Conservation (phyloP, 106 monocot genomes). For the Dactylorhiza incarnata region DNA sequence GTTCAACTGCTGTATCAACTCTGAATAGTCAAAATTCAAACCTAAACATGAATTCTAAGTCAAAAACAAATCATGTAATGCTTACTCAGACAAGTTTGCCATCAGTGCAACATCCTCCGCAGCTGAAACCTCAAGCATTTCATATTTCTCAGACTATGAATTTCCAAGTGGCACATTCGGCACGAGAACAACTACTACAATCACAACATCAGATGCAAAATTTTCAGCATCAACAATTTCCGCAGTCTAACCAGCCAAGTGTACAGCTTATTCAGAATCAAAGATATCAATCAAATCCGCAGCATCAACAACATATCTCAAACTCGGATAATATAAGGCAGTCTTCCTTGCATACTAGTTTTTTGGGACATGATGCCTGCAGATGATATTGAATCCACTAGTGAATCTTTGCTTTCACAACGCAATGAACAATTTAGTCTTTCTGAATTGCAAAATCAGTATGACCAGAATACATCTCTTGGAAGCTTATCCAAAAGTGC, state of each 20-base stretch:
- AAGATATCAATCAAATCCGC: constrained; percentile 20
- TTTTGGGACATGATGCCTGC: constrained; percentile 33
- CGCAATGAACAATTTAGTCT: constrained; percentile 35
- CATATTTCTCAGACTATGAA: constrained; percentile 67
- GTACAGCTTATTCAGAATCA: constrained; percentile 34
- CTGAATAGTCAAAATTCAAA: constrained; percentile 40
- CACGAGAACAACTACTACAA: constrained; percentile 34
- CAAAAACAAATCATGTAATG: constrained; percentile 27
- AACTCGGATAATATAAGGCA: constrained; percentile 30
- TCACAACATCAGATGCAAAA: constrained; percentile 46
- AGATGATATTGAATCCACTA: constrained; percentile 28
- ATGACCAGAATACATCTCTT: constrained; percentile 27
- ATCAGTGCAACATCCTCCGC: constrained; percentile 30
- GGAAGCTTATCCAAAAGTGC: constrained; percentile 23
- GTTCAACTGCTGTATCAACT: constrained; percentile 36
- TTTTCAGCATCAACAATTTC: constrained; percentile 44
- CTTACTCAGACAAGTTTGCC: constrained; percentile 37
- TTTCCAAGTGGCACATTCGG: constrained; percentile 41
- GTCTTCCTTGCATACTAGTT: constrained; percentile 25
- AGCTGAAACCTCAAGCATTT: constrained; percentile 34
- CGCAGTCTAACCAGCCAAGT: constrained; percentile 42
- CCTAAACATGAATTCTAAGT: constrained; percentile 38
- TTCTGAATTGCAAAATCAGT: constrained; percentile 42
- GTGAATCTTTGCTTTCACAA: constrained; percentile 36
- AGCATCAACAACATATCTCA: constrained; percentile 35